Base-by-base conservation (phyloP, 768 basidiomycete species). In the Cubamyces lactineus region DNA sequence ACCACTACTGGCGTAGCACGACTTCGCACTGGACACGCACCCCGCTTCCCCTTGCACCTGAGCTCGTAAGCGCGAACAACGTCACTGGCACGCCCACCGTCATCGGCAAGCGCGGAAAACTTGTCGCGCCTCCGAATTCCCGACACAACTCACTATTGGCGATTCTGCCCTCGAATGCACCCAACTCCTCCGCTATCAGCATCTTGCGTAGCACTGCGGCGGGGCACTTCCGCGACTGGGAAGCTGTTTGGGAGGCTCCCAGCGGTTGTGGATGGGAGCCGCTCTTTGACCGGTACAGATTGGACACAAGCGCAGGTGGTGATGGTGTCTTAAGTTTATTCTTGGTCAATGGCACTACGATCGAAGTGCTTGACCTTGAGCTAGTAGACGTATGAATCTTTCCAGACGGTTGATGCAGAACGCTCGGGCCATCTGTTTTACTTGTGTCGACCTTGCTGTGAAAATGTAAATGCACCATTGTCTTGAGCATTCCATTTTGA, bases 31-130 rank as follows among this genome's bases (percentile, higher is more conserved):
- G 76, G 76, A 77, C 72, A 13, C 73, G 76, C 11, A 75, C 70
- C 4, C 52, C 73, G 7, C 65, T 77, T 23, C 74, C 76, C 5
- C 67, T 71, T 16, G 57, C 71, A 1, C 42, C 65, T 12, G 65
- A 62, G 30, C 66, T 71, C 2, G 59, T 53, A n/a, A 69, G 70
- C 52, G 47, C 59, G 16, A 73, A 76, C 62, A 77, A 76, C 69
- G 69, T 76, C 46, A 77, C 76, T 5, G 67, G 62, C 28, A 75
- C 75, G 13, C 74, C 74, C 1, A 76, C 74, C 3, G 73, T 74
- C 39, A 76, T 74, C 63, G 76, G 77, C 38, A 77, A 78, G 59
- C 72, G 75, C 59, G 76, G 75, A 30, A 77, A 76, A 62, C 67
- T 76, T 41, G 72, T 69, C 46, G 62, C 67, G 2, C 65, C 62